Percentiles rank a stretch among this genome's conserved stretches.
These are phyloP conservation scores for Monascus ruber DNA, from an alignment of 2,329 filamentous ascomycete species.

Conservation along the genomic window DNA sequence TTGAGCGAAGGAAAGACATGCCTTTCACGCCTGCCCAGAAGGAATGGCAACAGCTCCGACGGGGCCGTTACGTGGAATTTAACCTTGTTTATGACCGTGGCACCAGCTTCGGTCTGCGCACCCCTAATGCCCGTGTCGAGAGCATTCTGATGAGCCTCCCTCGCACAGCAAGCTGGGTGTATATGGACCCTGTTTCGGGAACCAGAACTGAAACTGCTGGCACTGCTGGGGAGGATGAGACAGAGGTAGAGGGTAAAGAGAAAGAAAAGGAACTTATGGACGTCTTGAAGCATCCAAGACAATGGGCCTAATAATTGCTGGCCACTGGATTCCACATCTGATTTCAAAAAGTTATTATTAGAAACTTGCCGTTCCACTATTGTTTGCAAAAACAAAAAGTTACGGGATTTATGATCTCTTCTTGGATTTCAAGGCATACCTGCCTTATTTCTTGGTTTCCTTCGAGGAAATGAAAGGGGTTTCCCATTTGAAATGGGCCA, in stretches of 20 bases:
- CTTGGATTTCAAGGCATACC: no score
- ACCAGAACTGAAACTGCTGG: constrained; percentile 25
- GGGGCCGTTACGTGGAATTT: constrained; percentile 97
- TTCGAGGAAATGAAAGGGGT: no score
- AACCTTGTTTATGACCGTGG: constrained; percentile 95
- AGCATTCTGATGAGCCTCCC: constrained; percentile 97
- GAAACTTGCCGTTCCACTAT: no score
- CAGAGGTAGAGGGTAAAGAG: constrained; percentile 21
- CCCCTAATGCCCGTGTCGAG: constrained; percentile 81
- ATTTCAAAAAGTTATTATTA: no score
- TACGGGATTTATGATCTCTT: no score
- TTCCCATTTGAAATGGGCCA: no score
- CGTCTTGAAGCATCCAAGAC: constrained; percentile 50
- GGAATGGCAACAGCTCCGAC: constrained; percentile 88
- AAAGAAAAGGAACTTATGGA: constrained; percentile 69
- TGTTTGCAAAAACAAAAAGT: no score
- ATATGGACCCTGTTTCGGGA: constrained; percentile 61
- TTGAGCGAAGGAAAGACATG: constrained; percentile 84
- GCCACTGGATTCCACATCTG: no score
- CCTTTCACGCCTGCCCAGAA: constrained; percentile 76
- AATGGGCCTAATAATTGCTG: constrained; percentile 41
- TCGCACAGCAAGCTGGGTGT: constrained; percentile 84
- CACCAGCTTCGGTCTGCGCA: constrained; percentile 87
- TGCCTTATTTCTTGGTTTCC: no score
- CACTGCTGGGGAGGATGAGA: constrained; percentile 37